These are phyloP conservation scores for Chamaenerion angustifolium DNA, from an alignment of 345 rosid species.

Conservation along the genomic window DNA sequence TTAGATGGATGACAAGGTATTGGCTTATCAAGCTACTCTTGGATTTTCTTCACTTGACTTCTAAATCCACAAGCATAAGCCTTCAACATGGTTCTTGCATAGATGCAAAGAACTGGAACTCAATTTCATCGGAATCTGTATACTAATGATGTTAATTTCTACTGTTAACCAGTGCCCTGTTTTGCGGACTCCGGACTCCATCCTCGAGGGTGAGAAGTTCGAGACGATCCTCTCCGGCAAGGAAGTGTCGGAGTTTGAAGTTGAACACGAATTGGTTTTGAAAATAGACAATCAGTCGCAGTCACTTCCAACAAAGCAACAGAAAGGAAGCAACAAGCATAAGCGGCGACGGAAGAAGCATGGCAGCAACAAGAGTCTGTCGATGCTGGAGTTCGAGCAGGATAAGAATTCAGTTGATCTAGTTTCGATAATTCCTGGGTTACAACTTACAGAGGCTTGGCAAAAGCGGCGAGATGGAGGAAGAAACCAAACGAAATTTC, in stretches of 20 bases:
- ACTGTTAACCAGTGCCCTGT: no score
- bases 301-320: slow-evolving; percentile 2
- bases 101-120: no score
- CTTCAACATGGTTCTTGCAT: no score
- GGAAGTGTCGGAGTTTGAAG: slow-evolving; percentile 16
- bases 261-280: neutral
- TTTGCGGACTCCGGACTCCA: slow-evolving; percentile 38
- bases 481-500: slow-evolving; percentile 3
- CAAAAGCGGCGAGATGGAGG: slow-evolving; percentile 7
- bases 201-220: slow-evolving; percentile 29
- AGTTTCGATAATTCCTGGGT: slow-evolving; percentile 45
- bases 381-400: slow-evolving; percentile 47
- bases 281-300: neutral
- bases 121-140: no score
- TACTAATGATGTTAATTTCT: no score
- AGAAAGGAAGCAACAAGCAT: slow-evolving; percentile 4
- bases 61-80: no score
- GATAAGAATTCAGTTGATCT: slow-evolving; percentile 38
- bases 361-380: slow-evolving; percentile 38
- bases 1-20: no score
- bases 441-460: slow-evolving; percentile 42
- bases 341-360: slow-evolving; percentile 9
- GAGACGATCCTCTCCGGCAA: slow-evolving; percentile 41
- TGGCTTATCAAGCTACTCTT: no score
- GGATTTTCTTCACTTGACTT: no score